A percentile compares a stretch with the other conserved stretches of the same genome.
Evolutionary conservation across 805 yeast species (phyloP).

Genomic region (Myxozyma lipomycoides): DNA sequence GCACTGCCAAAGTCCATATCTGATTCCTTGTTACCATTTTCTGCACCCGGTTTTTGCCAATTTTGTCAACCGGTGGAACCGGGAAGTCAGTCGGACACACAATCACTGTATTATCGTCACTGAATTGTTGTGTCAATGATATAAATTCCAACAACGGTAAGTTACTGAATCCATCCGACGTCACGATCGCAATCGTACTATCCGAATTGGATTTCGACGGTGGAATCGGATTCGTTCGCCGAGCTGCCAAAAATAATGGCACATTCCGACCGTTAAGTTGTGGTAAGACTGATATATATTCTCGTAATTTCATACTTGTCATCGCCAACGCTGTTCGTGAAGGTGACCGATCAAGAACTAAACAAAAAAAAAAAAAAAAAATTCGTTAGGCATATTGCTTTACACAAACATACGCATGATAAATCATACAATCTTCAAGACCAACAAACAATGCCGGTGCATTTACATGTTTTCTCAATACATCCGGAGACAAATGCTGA

Average conservation of each 20-base stretch:
- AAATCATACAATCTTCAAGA: slow-evolving; percentile 39
- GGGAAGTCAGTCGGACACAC: slow-evolving; percentile 34
- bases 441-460: slow-evolving; percentile 34
- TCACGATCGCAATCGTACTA: slow-evolving; percentile 35
- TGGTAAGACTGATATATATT: slow-evolving; percentile 34
- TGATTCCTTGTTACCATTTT: slow-evolving; percentile 39
- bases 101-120: slow-evolving; percentile 35
- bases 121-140: slow-evolving; percentile 28
- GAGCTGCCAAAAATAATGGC: slow-evolving; percentile 33
- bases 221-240: slow-evolving; percentile 36
- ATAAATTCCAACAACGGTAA: slow-evolving; percentile 31
- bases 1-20: slow-evolving; percentile 35
- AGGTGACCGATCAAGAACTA: slow-evolving; percentile 36
- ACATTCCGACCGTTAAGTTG: slow-evolving; percentile 9
- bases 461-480: slow-evolving; percentile 27
- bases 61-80: slow-evolving; percentile 5
- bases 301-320: slow-evolving; percentile 16
- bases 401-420: too few relatives aligned
- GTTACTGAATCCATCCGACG: slow-evolving; percentile 39
- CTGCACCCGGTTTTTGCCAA: slow-evolving; percentile 38
- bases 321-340: slow-evolving; percentile 14
- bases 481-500: slow-evolving; percentile 45
- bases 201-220: slow-evolving; percentile 38
- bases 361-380: background rate
- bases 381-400: too few relatives aligned